Conservation (phyloP, 2,329 filamentous ascomycete genomes). For the Ascochyta viciae-villosae region DNA sequence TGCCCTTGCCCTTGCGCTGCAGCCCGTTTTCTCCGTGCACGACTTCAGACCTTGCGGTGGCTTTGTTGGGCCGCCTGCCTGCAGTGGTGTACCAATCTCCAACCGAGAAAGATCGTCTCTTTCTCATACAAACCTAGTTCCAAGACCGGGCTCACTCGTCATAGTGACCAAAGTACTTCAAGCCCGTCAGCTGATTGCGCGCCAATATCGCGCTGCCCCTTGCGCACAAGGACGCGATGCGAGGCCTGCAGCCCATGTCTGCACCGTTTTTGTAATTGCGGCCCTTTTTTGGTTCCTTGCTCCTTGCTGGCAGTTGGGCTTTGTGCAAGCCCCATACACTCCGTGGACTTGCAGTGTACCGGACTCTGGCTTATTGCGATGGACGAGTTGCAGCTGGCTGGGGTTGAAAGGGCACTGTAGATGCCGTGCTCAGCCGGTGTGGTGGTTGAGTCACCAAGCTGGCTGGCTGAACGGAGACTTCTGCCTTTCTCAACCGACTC, state of each 20-base stretch:
- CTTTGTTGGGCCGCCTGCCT: not conserved
- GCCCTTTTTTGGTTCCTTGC: not conserved
- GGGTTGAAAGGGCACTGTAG: not conserved
- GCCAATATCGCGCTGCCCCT: slow-evolving; percentile 12
- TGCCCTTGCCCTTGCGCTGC: not conserved
- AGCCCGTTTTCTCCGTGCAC: not conserved
- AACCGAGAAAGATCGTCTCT: not conserved
- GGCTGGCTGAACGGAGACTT: too few species aligned
- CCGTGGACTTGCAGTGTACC: not conserved
- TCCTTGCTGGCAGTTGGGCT: not conserved
- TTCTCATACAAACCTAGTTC: too few species aligned
- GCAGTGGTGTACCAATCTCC: not conserved
- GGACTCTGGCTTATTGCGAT: not conserved
- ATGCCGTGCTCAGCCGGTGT: not conserved
- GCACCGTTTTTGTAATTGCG: not conserved
- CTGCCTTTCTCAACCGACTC: too few species aligned
- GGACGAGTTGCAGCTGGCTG: not conserved
- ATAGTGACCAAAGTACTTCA: not conserved
- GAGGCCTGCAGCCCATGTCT: slow-evolving; percentile 6
- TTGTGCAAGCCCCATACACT: not conserved
- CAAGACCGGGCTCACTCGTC: not conserved
- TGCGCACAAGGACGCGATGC: not conserved
- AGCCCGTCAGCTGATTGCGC: slow-evolving; percentile 12
- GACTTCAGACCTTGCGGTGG: not conserved
- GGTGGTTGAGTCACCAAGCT: too few species aligned